These are phyloP conservation scores for Pisolithus thermaeus DNA, from an alignment of 1,284 basidiomycete genomes.

Conservation along the genomic window DNA sequence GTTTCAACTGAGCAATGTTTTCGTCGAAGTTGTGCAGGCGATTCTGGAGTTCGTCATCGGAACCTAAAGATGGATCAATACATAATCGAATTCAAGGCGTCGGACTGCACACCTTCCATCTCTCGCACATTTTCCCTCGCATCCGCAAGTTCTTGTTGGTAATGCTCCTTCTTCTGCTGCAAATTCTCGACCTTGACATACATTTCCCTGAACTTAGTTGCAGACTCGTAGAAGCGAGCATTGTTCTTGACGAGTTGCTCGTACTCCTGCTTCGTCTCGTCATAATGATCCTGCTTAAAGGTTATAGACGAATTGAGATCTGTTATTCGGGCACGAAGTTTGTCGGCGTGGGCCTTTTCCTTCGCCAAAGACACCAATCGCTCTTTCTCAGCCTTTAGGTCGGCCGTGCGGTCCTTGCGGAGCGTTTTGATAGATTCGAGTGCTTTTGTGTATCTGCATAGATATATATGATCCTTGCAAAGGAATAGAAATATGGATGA, in stretches of 20 bases:
- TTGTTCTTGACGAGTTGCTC: constrained; percentile 71
- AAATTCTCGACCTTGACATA: constrained; percentile 71
- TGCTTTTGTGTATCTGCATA: constrained; percentile 87
- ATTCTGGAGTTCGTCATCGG: constrained; percentile 69
- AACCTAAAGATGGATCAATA: constrained; percentile 43
- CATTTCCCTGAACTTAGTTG: constrained; percentile 80
- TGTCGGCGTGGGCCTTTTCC: constrained; percentile 86
- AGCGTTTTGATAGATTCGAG: constrained; percentile 88
- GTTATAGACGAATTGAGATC: constrained; percentile 61
- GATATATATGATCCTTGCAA: background rate
- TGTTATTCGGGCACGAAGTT: constrained; percentile 66
- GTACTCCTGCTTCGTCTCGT: constrained; percentile 64
- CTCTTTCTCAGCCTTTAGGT: constrained; percentile 92
- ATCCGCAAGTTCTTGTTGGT: constrained; percentile 53
- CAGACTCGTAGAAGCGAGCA: constrained; percentile 76
- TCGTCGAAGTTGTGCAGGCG: constrained; percentile 71
- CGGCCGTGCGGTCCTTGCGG: constrained; percentile 84
- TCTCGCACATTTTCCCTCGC: constrained; percentile 67
- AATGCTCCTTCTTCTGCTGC: constrained; percentile 55
- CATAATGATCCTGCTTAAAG: constrained; percentile 70
- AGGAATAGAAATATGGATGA: background rate
- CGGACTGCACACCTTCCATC: constrained; percentile 52
- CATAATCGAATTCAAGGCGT: background rate
- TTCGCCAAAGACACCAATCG: constrained; percentile 74
- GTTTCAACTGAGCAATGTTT: constrained; percentile 51